Percentiles rank a stretch among this genome's conserved stretches.
Evolutionary conservation across 2,329 filamentous ascomycete species (phyloP).

Genomic region (Paecilomyces sp.): DNA sequence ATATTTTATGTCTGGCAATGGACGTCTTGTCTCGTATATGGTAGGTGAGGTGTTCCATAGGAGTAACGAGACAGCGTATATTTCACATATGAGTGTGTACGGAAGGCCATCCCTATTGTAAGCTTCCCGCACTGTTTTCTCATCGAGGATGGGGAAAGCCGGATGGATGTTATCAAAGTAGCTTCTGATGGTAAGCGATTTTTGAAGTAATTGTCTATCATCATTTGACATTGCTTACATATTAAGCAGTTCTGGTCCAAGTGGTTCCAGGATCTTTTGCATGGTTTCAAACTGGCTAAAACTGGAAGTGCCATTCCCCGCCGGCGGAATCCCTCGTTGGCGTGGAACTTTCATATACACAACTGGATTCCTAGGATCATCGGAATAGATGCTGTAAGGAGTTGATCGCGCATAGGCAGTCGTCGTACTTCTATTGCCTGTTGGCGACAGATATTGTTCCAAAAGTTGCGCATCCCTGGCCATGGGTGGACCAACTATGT

Average conservation of each 20-base stretch:
- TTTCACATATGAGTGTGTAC: constrained; percentile 42
- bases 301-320: constrained; percentile 15
- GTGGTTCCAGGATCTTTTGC: constrained; percentile 44
- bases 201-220: constrained; percentile 21
- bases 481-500: constrained; percentile 46
- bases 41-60: constrained; percentile 40
- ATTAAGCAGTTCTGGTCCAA: constrained; percentile 3
- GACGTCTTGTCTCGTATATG: constrained; percentile 6
- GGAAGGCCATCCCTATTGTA: constrained; percentile 39
- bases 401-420: not conserved
- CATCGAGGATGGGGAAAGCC: constrained; percentile 48
- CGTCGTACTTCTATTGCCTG: constrained; percentile 6
- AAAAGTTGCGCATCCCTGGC: constrained; percentile 47
- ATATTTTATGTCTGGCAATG: constrained; percentile 43
- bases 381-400: constrained; percentile 7
- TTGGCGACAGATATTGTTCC: constrained; percentile 39
- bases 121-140: constrained; percentile 36
- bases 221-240: constrained; percentile 1
- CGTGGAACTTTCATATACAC: constrained; percentile 13
- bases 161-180: constrained; percentile 45
- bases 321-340: constrained; percentile 8
- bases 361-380: constrained; percentile 12
- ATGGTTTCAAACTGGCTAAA: constrained; percentile 39
- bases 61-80: constrained; percentile 44
- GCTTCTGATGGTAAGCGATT: constrained; percentile 35